Conservation (phyloP, 352 stramenopile species). For the Paralagenidium karlingii region DNA sequence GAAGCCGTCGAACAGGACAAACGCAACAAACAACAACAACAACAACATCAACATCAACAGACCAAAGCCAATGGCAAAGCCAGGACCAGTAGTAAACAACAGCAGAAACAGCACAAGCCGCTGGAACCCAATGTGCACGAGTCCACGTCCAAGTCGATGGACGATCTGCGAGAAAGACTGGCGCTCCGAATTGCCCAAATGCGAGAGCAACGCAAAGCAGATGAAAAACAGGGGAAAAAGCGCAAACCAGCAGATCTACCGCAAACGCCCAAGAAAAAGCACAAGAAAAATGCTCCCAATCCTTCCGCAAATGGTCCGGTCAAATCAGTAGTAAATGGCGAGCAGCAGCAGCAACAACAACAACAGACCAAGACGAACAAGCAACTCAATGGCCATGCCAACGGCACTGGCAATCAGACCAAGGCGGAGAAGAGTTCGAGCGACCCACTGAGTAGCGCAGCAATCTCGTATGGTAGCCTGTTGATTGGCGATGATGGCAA, state of each 20-base stretch:
- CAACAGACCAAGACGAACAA: conserved; percentile 13
- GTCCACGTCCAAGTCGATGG: conserved; percentile 20
- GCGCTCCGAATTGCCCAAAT: conserved; percentile 54
- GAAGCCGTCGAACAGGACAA: conserved; percentile 31
- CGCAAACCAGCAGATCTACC: conserved; percentile 18
- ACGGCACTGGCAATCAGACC: conserved; percentile 1
- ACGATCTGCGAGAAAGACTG: conserved; percentile 51
- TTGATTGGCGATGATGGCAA: conserved; percentile 32
- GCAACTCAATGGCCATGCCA: conserved; percentile 6
- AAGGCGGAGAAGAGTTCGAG: conserved; percentile 6
- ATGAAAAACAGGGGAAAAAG: conserved; percentile 50
- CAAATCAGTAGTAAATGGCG: too few relatives aligned
- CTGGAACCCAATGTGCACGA: conserved; percentile 26
- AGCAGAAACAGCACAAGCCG: conserved; percentile 8
- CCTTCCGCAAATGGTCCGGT: too few relatives aligned
- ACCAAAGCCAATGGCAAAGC: too few relatives aligned
- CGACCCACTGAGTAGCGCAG: conserved; percentile 2
- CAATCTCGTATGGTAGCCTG: conserved; percentile 71
- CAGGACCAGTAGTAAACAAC: too few relatives aligned
- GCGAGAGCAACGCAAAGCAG: conserved; percentile 56
- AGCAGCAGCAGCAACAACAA: conserved; percentile 2
- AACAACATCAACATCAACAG: too few relatives aligned
- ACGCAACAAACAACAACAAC: conserved; percentile 26
- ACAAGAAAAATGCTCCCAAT: conserved; percentile 21
- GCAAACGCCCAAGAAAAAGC: conserved; percentile 31